These are phyloP conservation scores for Tremella yokohamensis DNA, from an alignment of 768 basidiomycete species.

Conservation along the genomic window DNA sequence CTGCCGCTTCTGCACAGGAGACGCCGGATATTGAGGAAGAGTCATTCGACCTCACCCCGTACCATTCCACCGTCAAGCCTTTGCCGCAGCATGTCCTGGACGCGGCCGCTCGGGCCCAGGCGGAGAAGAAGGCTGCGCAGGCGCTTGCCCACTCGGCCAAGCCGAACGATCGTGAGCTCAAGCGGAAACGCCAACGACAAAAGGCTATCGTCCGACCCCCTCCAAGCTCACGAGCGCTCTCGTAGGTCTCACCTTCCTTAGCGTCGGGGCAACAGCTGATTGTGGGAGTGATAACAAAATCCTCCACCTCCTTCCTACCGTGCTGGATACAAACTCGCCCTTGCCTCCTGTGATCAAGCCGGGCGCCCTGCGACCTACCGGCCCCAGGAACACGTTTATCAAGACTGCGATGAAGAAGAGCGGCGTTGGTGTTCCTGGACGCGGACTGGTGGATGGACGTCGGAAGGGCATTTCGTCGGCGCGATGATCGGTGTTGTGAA, in stretches of 20 bases:
- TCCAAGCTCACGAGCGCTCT: not conserved
- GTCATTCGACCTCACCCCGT: conserved; percentile 13
- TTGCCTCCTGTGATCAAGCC: conserved; percentile 13
- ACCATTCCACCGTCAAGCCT: conserved; percentile 2
- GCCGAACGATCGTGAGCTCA: conserved; percentile 7
- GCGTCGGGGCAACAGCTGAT: not conserved
- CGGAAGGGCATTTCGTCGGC: not conserved
- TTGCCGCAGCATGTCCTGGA: conserved; percentile 13
- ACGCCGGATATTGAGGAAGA: conserved; percentile 16
- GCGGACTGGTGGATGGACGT: conserved; percentile 16
- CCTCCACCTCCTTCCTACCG: conserved; percentile 13
- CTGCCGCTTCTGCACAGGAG: not conserved
- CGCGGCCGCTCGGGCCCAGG: conserved; percentile 17
- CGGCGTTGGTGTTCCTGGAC: conserved; percentile 14
- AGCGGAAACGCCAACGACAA: conserved; percentile 5
- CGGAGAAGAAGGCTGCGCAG: not conserved
- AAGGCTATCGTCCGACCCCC: not conserved
- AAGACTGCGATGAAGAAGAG: conserved; percentile 18
- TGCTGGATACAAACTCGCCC: not conserved
- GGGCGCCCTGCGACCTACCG: conserved; percentile 1
- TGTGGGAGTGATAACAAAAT: conserved; percentile 9
- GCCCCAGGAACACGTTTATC: conserved; percentile 15
- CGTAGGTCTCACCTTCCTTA: not conserved
- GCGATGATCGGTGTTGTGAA: not conserved
- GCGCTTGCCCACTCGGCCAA: not conserved